Conservation (phyloP, 176 grass and related monocot species). For the Oryza officinalis region DNA sequence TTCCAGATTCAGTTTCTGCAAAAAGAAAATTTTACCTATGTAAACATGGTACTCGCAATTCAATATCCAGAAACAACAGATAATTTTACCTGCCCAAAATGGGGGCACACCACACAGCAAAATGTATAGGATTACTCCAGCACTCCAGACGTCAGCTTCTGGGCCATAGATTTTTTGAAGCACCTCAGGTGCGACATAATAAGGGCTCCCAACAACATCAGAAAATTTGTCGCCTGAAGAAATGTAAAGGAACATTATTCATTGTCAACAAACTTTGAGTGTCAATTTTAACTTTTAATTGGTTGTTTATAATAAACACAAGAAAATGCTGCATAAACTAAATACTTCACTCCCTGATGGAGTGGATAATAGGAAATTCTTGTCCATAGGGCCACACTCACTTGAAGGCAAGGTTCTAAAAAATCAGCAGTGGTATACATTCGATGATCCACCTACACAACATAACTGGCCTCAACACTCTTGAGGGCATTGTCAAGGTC, state of each 20-base stretch:
- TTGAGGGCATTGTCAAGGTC: too few species aligned
- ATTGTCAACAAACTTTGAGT: background rate
- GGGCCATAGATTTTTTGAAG: conserved; percentile 86
- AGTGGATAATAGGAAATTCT: background rate
- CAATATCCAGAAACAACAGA: conserved; percentile 20
- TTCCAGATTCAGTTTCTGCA: conserved; percentile 91
- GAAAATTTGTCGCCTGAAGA: conserved; percentile 77
- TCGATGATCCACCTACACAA: background rate
- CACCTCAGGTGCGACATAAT: conserved; percentile 98
- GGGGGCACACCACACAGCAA: conserved; percentile 93
- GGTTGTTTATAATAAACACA: conserved; percentile 29
- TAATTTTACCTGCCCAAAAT: conserved; percentile 85
- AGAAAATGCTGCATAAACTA: conserved; percentile 11
- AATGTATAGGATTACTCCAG: conserved; percentile 97
- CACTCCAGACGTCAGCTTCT: conserved; percentile 99
- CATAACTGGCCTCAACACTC: background rate
- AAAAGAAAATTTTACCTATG: conserved; percentile 30
- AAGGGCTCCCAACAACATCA: conserved; percentile 96
- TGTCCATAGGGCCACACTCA: background rate
- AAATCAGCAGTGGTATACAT: background rate
- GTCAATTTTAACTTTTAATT: background rate
- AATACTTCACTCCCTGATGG: conserved; percentile 7
- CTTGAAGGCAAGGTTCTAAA: too few species aligned
- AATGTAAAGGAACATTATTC: conserved; percentile 11
- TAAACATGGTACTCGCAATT: conserved; percentile 26